Evolutionary conservation across 1,284 basidiomycete genomes (phyloP).

Genomic region (Neolentinus lepideus): DNA sequence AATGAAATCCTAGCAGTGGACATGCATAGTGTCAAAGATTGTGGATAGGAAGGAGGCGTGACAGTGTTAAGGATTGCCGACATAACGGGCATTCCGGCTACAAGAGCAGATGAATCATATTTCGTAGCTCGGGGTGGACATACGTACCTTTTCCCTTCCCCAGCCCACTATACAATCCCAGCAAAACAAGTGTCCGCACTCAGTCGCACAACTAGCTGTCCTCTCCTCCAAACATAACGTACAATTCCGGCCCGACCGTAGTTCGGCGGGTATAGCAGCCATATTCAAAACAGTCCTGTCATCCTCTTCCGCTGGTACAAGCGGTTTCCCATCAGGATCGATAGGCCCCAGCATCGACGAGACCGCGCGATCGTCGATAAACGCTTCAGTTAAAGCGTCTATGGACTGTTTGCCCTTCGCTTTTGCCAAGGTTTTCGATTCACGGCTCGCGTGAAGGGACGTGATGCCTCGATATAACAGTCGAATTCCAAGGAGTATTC

Average conservation of each 20-base stretch:
- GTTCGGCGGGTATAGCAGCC: slow-evolving; percentile 36
- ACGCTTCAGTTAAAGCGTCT: slow-evolving; percentile 39
- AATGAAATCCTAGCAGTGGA: not conserved
- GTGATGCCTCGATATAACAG: slow-evolving; percentile 57
- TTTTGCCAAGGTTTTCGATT: slow-evolving; percentile 12
- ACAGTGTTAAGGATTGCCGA: slow-evolving; percentile 70
- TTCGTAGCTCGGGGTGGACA: slow-evolving; percentile 1
- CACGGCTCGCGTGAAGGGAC: slow-evolving; percentile 27
- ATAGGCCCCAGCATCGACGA: slow-evolving; percentile 47
- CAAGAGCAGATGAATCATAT: not conserved
- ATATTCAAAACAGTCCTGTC: slow-evolving; percentile 59
- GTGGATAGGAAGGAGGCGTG: slow-evolving; percentile 74
- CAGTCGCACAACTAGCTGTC: slow-evolving; percentile 77
- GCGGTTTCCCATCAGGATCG: slow-evolving; percentile 43
- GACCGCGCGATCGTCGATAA: slow-evolving; percentile 59
- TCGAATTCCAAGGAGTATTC: slow-evolving; percentile 66
- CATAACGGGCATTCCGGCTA: slow-evolving; percentile 87
- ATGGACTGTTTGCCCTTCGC: slow-evolving; percentile 24
- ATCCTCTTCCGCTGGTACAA: slow-evolving; percentile 60
- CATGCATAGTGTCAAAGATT: slow-evolving; percentile 31
- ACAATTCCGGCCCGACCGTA: slow-evolving; percentile 67
- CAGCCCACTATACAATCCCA: slow-evolving; percentile 90
- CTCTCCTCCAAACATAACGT: slow-evolving; percentile 83
- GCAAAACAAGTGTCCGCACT: slow-evolving; percentile 93
- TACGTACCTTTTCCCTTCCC: slow-evolving; percentile 77